Conservation (phyloP, 169 alveolate species). For the Ichthyophthirius multifiliis region DNA sequence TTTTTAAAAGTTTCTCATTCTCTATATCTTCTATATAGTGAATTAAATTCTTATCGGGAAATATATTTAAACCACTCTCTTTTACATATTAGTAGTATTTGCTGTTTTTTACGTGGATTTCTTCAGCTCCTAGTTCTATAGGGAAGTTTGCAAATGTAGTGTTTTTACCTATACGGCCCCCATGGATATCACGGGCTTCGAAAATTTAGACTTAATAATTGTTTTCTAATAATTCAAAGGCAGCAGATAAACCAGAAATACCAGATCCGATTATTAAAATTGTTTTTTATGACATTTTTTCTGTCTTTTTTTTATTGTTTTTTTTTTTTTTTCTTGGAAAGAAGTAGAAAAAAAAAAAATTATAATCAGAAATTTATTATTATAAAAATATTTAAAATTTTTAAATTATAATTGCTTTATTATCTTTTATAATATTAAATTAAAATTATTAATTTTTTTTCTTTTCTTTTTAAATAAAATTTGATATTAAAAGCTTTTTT, state of each 20-base stretch:
- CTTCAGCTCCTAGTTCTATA: conserved; percentile 14
- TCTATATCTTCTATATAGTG: neutral
- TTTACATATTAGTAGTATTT: neutral
- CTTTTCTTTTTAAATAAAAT: no score
- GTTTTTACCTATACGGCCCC: neutral
- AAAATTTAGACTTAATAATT: neutral
- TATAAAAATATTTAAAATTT: no score
- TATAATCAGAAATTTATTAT: no score
- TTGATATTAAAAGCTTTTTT: no score
- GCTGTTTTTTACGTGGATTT: neutral
- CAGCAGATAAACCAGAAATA: conserved; percentile 7
- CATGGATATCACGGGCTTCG: neutral
- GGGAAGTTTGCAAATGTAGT: neutral
- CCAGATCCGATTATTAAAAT: neutral
- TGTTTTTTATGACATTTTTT: no score
- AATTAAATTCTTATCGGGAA: neutral
- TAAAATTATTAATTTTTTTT: no score
- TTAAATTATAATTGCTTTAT: no score
- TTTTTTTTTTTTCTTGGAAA: no score
- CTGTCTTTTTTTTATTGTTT: no score
- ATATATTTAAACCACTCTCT: neutral
- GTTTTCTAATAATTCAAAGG: neutral
- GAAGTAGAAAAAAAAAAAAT: no score
- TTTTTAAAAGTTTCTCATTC: neutral
- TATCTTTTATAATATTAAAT: no score